phyloP scores from a whole-genome alignment of 371 early-diverging fungal genomes.

The Apophysomyces sp. region DNA sequence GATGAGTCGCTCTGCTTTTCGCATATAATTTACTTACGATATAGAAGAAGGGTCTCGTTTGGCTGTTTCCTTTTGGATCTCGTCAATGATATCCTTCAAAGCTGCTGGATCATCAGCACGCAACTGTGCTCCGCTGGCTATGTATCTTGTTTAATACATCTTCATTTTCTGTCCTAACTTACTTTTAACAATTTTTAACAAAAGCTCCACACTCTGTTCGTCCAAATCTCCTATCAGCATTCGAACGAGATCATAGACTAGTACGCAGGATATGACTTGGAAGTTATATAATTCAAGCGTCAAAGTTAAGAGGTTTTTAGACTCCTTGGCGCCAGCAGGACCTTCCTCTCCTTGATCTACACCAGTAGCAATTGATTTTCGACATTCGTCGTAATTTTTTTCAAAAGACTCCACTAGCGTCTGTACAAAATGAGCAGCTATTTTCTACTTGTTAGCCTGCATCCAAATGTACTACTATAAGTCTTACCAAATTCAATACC shows the following conservation, averaged over 20 bases:
- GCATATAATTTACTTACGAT: slow-evolving; percentile 39
- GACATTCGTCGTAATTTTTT: slow-evolving; percentile 40
- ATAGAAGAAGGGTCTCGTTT: slow-evolving; percentile 47
- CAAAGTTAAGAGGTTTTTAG: slow-evolving; percentile 79
- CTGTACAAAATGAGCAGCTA: slow-evolving; percentile 86
- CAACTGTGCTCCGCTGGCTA: slow-evolving; percentile 84
- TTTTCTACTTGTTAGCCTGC: not conserved
- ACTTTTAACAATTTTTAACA: slow-evolving; percentile 81
- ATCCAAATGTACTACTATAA: not conserved
- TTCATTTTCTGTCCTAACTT: slow-evolving; percentile 19
- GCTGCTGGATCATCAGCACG: slow-evolving; percentile 90
- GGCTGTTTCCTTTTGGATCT: slow-evolving; percentile 60
- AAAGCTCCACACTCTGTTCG: slow-evolving; percentile 85
- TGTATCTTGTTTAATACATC: not conserved
- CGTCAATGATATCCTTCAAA: slow-evolving; percentile 82
- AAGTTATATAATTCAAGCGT: slow-evolving; percentile 90
- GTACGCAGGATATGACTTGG: slow-evolving; percentile 78
- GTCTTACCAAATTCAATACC: slow-evolving; percentile 83
- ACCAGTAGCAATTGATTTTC: slow-evolving; percentile 25
- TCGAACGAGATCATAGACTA: slow-evolving; percentile 86
- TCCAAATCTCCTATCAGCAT: slow-evolving; percentile 64
- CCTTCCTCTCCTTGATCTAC: slow-evolving; percentile 45
- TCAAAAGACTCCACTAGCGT: slow-evolving; percentile 79
- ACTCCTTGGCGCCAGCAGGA: slow-evolving; percentile 59
- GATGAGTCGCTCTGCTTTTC: slow-evolving; percentile 8